Base-by-base conservation (phyloP, 345 rosid genomes). In the Diplotaxis tenuifolia region DNA sequence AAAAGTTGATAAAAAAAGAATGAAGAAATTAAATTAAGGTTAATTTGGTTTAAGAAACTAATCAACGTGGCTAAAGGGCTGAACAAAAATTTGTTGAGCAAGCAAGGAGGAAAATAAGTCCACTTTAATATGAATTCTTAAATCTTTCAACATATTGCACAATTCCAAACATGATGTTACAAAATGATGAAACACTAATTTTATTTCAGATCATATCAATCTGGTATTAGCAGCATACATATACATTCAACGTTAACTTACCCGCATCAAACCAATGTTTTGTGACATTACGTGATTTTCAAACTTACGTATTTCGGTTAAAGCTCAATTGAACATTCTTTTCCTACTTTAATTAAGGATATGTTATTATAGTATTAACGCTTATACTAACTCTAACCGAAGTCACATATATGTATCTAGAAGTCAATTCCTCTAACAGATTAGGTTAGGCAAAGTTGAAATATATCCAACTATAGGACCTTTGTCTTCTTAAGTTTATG, bases 391-490 rank as follows among this genome's bases (percentile, higher is more conserved):
- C 56, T 58, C 38, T 27, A 18, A 70, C 34, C 21, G 3, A 42
- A 68, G 25, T 34, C 23, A 6, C n/a, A n/a, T n/a, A n/a, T 40
- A 40, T 15, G 32, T 58, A 18, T 70, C 67, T 59, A 59, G 6
- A 42, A 59, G 60, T 62, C 61, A n/a, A n/a, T 49, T 65, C 45
- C 47, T 53, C 31, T 10, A 21, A 28, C 45, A 9, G 58, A 73
- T 56, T 55, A 65, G 53, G 65, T 42, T 56, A 56, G 16, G 65
- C 71, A 65, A 22, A 73, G 21, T 57, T 65, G 10, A 73, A 56
- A 36, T 23, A 29, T 53, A 36, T 56, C 18, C 25, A 66, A 27
- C 50, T 45, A n/a, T 62, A 40, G 18, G 15, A 25, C 53, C 32
- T 50, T 47, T 12, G 21, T 36, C 61, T 63, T 36, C 55, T 62